Percentiles rank a stretch among this genome's conserved stretches.
phyloP scores from a whole-genome alignment of 352 stramenopile genomes.

The Blastocystis sp. region DNA sequence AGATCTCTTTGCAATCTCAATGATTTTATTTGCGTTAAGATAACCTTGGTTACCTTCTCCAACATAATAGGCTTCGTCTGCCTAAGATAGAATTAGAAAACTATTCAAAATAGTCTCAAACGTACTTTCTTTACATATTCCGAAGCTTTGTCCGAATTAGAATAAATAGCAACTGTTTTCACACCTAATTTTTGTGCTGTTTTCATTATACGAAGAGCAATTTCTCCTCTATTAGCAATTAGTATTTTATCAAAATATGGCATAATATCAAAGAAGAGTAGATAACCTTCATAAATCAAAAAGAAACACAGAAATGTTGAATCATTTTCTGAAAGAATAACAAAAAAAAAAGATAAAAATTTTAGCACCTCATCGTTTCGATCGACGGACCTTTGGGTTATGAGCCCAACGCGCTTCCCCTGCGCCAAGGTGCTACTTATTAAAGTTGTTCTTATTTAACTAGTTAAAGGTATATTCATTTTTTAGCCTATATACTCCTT shows the following conservation, averaged over 20 bases:
- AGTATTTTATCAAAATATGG: slow-evolving; percentile 61
- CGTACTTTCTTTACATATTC: slow-evolving; percentile 51
- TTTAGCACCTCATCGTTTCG: slow-evolving; percentile 39
- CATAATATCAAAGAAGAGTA: slow-evolving; percentile 15
- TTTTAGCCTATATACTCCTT: no score
- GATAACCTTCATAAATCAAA: no score
- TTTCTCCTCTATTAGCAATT: slow-evolving; percentile 73
- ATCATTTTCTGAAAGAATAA: no score
- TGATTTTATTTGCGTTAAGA: slow-evolving; percentile 48
- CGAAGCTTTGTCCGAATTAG: slow-evolving; percentile 59
- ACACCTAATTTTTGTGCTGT: slow-evolving; percentile 65
- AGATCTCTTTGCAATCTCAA: slow-evolving; percentile 38
- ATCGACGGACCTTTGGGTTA: slow-evolving; percentile 39
- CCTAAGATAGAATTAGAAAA: slow-evolving; percentile 45
- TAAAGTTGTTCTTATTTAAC: no score
- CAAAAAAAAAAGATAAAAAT: no score
- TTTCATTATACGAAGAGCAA: slow-evolving; percentile 69
- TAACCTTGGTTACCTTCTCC: slow-evolving; percentile 44
- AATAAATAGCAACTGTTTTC: slow-evolving; percentile 74
- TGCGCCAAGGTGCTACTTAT: slow-evolving; percentile 36
- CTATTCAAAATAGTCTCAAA: not conserved
- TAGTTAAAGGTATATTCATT: no score
- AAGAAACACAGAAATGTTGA: no score
- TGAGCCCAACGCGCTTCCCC: slow-evolving; percentile 36
- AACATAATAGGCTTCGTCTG: slow-evolving; percentile 48